Percentiles rank a stretch among this genome's conserved stretches.
Evolutionary conservation across 192 early-diverging fungal species (phyloP).

Genomic region (Diversispora epigaea): DNA sequence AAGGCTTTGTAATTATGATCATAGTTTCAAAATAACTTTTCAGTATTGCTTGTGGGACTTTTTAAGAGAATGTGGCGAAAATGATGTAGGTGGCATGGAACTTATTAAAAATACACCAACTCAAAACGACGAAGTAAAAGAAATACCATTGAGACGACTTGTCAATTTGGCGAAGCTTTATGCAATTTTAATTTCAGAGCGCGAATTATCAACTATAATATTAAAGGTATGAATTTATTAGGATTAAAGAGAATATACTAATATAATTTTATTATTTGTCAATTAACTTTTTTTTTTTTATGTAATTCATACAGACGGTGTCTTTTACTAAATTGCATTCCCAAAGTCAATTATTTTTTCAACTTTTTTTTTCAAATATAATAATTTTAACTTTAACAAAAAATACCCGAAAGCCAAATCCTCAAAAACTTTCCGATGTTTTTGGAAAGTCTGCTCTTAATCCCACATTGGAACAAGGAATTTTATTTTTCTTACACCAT

Average conservation of each 20-base stretch:
- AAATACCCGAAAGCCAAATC: constrained; percentile 13
- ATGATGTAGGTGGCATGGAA: constrained; percentile 74
- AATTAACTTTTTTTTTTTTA: constrained; percentile 2
- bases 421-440: constrained; percentile 48
- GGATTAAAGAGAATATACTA: not conserved
- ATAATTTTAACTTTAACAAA: constrained; percentile 53
- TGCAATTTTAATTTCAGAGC: constrained; percentile 70
- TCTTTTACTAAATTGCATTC: constrained; percentile 69
- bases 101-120: constrained; percentile 41
- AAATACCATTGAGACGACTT: constrained; percentile 67
- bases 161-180: constrained; percentile 87
- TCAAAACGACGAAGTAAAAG: constrained; percentile 42
- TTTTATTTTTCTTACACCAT: constrained; percentile 80
- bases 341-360: constrained; percentile 66
- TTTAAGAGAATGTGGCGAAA: constrained; percentile 79
- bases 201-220: constrained; percentile 72
- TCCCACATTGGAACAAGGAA: constrained; percentile 76
- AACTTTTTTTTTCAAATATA: constrained; percentile 70
- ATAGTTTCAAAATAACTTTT: constrained; percentile 86
- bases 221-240: constrained; percentile 47
- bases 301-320: constrained; percentile 52
- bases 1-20: constrained; percentile 72
- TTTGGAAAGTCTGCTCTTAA: constrained; percentile 58
- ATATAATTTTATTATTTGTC: not conserved
- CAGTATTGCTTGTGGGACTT: constrained; percentile 97